These are phyloP conservation scores for Plasmodium gonderi DNA, from an alignment of 169 alveolate genomes.

Conservation along the genomic window DNA sequence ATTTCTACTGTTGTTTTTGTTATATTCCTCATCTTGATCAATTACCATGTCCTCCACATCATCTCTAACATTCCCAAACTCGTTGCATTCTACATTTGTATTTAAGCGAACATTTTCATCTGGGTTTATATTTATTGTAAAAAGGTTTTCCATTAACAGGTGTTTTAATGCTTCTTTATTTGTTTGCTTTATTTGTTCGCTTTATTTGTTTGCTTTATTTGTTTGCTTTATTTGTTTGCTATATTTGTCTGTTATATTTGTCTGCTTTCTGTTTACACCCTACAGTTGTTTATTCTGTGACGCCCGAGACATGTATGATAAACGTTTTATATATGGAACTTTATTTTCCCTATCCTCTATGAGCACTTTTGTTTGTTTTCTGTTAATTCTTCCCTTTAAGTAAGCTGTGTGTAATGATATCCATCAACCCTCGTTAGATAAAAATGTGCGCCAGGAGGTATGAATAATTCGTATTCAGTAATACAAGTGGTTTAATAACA, in stretches of 20 bases:
- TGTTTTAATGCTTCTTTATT: not conserved
- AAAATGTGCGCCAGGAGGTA: not conserved
- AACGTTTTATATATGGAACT: not conserved
- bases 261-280: no score
- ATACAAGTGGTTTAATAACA: not conserved
- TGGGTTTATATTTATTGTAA: slow-evolving; percentile 69
- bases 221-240: not conserved
- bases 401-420: not conserved
- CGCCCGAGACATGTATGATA: not conserved
- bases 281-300: not conserved
- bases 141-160: slow-evolving; percentile 62
- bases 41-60: not conserved
- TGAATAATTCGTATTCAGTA: not conserved
- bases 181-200: not conserved
- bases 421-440: not conserved
- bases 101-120: slow-evolving; percentile 64
- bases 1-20: not conserved
- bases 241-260: no score
- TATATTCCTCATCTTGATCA: not conserved
- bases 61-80: not conserved
- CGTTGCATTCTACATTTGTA: not conserved
- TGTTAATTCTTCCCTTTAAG: not conserved
- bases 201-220: not conserved
- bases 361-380: not conserved
- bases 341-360: not conserved